Base-by-base conservation (phyloP, 2,329 filamentous ascomycete genomes). In the Albophoma yamanashiensis region DNA sequence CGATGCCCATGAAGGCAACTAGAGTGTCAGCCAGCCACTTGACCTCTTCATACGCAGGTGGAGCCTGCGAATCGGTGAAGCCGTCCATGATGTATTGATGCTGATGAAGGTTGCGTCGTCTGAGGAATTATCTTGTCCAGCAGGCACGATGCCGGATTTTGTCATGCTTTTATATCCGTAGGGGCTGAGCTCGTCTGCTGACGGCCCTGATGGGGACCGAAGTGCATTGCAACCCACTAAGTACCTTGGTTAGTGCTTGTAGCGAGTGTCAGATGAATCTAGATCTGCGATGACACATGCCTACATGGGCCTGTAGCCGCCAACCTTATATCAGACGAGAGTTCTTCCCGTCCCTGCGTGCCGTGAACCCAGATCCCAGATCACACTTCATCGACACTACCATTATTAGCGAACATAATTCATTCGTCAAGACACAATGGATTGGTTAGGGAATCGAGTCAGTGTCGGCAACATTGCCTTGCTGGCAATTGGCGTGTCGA, bases 1-100 rank as follows among this genome's bases (percentile, higher is more conserved):
- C 62, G 40, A 62, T 45, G 2, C 62, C 62, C 62, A 63, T 63
- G 6, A 58, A 8, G 36, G 56, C 39, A 36, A 61, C 59, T 14
- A 63, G 56, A 5, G 58, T 58, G 52, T 63, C 61, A 17, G 62
- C 62, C 25, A 63, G 39, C 62, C 62, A 63, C 36, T 61, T 42
- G 15, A 63, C 40, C 12, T 63, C 25, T 36, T 60, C 42, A 39
- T 62, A 63, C n/a, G 59, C 59, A 12, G 22, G 57, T 1, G 62
- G 62, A 20, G 62, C 57, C 34, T 59, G 34, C 27, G n/a, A 31
- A 38, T 58, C 39, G 40, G 55, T 55, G 43, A 62, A 63, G 58
- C 62, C 62, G 57, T 63, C 62, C 62, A 63, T 63, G 47, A 5
- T 31, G 47, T 52, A 52, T 52, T 9, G 25, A 15, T 52, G 17